Base-by-base conservation (phyloP, 129 eudicot species). In the Heracleum sosnowskyi region DNA sequence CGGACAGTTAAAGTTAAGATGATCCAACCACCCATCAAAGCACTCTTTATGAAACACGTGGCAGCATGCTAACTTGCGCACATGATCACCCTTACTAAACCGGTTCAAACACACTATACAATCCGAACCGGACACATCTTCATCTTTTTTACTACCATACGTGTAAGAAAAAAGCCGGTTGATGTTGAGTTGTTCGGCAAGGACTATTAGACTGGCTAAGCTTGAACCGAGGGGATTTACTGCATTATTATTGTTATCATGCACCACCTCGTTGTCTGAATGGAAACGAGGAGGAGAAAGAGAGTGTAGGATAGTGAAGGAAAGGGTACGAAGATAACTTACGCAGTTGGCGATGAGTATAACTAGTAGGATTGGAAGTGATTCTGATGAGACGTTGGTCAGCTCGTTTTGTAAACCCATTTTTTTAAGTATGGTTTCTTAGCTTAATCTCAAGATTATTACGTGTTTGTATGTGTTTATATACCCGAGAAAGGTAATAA, bases 1-100 rank as follows among this genome's bases (percentile, higher is more conserved):
- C 11, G 98, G 98, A 49, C 98, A 93, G 75, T 77, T 88, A 66
- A 91, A 86, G 78, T 91, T 85, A 46, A 91, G 80, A 24, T 84
- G 89, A 60, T 82, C 87, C 34, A 93, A 86, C 97, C 98, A 93
- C 15, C 97, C 96, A 46, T 93, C 98, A 31, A 93, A 81, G 72
- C 98, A 93, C 46, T 85, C 90, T 84, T 85, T 89, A 40, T 93
- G 98, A 76, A 93, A 93, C 15, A 91, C 96, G 76, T 93, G 98
- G 13, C 85, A 75, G 85, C 98, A 93, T 11, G 85, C 82, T 11
- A 93, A 69, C 86, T 76, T 86, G 33, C 96, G 91, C 83, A 93
- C 91, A 35, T 69, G 84, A 20, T 91, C 97, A 0, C 98, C 97
- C 5, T 89, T 85, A 13, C 47, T 76, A 18, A 93, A 55, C 76